Percentiles rank a stretch among this genome's conserved stretches.
Conservation (phyloP, 305 asterid genomes). For the Fraxinus ornus region DNA sequence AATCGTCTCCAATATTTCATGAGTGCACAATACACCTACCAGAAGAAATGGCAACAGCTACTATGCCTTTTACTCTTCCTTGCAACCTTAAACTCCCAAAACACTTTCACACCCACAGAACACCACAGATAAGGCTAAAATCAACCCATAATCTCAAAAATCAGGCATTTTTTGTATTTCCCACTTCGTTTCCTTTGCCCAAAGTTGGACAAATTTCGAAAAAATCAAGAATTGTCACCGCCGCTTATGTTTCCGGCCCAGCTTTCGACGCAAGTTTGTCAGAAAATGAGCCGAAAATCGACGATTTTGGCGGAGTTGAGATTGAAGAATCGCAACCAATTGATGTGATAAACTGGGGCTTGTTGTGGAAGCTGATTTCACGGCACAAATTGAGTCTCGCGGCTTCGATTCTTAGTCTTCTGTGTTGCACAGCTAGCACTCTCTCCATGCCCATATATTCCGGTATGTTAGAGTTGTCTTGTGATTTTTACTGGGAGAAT, state of each 20-base stretch:
- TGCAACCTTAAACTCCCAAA: conserved; percentile 22
- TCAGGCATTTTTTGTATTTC: conserved; percentile 12
- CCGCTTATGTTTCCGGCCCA: conserved; percentile 76
- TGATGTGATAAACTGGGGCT: conserved; percentile 75
- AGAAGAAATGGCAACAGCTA: conserved; percentile 29
- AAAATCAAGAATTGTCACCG: conserved; percentile 26
- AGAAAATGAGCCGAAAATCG: conserved; percentile 55
- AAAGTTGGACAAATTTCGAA: conserved; percentile 18
- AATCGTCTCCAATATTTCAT: neutral
- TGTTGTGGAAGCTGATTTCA: conserved; percentile 65
- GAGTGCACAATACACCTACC: neutral
- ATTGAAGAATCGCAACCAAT: conserved; percentile 41
- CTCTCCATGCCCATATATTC: conserved; percentile 81
- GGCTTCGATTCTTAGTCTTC: conserved; percentile 54
- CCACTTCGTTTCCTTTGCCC: conserved; percentile 27
- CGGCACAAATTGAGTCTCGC: conserved; percentile 66
- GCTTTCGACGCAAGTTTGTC: conserved; percentile 70
- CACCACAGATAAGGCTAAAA: conserved; percentile 26
- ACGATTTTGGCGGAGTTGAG: conserved; percentile 34
- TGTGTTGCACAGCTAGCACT: conserved; percentile 68
- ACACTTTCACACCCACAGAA: conserved; percentile 15
- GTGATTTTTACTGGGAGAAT: conserved; percentile 1
- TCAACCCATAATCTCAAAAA: conserved; percentile 1
- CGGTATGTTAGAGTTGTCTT: conserved; percentile 43
- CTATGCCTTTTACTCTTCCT: conserved; percentile 23